phyloP scores from a whole-genome alignment of 2,329 filamentous ascomycete genomes.

The Colletotrichum camelliae region DNA sequence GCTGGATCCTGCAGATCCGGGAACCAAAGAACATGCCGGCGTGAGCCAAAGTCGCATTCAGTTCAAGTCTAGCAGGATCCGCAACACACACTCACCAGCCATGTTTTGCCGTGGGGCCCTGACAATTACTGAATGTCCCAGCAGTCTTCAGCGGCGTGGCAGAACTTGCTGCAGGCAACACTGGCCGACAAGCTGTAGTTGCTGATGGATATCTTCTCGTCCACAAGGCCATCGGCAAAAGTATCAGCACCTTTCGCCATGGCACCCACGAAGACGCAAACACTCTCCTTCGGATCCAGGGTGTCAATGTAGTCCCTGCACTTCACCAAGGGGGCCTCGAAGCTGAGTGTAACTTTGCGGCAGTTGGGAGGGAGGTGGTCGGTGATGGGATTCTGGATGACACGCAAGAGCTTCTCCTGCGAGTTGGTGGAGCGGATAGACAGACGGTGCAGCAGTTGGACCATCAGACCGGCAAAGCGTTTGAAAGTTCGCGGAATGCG shows the following conservation, averaged over 20 bases:
- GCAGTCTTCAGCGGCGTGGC: slow-evolving; percentile 94
- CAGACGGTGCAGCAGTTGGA: slow-evolving; percentile 92
- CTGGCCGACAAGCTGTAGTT: slow-evolving; percentile 97
- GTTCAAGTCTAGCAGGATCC: neutral
- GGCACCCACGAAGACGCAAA: slow-evolving; percentile 96
- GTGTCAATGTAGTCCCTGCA: slow-evolving; percentile 88
- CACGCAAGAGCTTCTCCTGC: slow-evolving; percentile 95
- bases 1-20: neutral
- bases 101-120: neutral
- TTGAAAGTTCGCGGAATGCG: slow-evolving; percentile 98
- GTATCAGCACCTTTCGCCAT: slow-evolving; percentile 98
- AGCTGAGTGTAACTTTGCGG: slow-evolving; percentile 96
- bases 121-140: slow-evolving; percentile 86
- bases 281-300: slow-evolving; percentile 83
- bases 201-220: slow-evolving; percentile 98
- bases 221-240: slow-evolving; percentile 93
- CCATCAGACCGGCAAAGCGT: slow-evolving; percentile 98
- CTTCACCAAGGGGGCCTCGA: slow-evolving; percentile 86
- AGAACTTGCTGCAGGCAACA: slow-evolving; percentile 99
- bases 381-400: slow-evolving; percentile 97
- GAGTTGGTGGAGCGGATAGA: slow-evolving; percentile 97
- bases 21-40: slow-evolving; percentile 15
- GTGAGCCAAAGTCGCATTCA: slow-evolving; percentile 1
- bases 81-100: neutral
- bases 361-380: slow-evolving; percentile 97